Percentiles rank a stretch among this genome's conserved stretches.
Conservation (phyloP, 225 moss, liverwort and hornwort genomes). For the Antitrichia curtipendula region DNA sequence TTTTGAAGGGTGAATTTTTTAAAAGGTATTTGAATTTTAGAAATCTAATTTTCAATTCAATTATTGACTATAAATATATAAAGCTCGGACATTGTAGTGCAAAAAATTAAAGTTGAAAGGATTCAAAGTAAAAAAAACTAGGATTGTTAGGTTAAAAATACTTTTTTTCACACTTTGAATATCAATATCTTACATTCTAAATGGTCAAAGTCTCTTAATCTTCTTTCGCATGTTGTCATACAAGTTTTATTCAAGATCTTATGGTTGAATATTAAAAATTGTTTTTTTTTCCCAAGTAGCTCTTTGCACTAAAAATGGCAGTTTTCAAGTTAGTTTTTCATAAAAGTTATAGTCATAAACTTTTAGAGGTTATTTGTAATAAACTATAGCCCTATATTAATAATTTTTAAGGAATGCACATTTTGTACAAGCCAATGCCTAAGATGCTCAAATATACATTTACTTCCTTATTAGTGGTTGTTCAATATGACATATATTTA, state of each 20-base stretch:
- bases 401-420: neutral
- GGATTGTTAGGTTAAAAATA: no score
- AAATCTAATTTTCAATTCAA: neutral
- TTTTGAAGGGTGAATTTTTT: neutral
- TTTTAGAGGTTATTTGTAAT: accelerated
- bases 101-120: neutral
- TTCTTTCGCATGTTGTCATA: neutral
- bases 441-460: neutral
- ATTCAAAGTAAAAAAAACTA: neutral
- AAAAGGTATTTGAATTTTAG: no score
- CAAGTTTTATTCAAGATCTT: neutral
- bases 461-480: no score
- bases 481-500: neutral
- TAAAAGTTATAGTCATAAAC: no score
- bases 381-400: neutral
- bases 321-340: no score
- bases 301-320: neutral
- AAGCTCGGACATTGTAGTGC: neutral
- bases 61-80: neutral
- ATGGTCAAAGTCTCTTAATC: no score
- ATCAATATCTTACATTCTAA: no score
- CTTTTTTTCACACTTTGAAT: no score
- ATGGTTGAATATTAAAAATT: accelerated
- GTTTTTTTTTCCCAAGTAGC: neutral
- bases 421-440: no score